These are phyloP conservation scores for Lunularia cruciata DNA, from an alignment of 225 moss, liverwort and hornwort species.

Conservation along the genomic window DNA sequence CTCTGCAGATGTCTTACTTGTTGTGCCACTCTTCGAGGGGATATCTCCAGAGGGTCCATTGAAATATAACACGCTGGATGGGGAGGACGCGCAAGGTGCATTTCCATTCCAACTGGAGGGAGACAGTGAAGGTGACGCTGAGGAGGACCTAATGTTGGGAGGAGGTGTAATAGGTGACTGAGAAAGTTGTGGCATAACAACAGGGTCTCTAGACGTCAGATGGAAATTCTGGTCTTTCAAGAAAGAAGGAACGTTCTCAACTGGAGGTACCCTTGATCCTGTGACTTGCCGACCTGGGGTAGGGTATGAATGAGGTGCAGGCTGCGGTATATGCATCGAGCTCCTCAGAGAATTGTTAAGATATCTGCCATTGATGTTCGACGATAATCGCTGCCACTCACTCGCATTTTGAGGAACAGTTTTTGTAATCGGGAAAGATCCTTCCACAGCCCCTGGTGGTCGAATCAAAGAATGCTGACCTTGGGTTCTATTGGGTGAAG, in stretches of 20 bases:
- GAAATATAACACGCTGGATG: slow-evolving; percentile 46
- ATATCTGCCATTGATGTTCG: slow-evolving; percentile 15
- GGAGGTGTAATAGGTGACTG: slow-evolving; percentile 40
- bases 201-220: slow-evolving; percentile 37
- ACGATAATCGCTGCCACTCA: slow-evolving; percentile 38
- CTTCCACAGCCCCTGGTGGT: slow-evolving; percentile 29
- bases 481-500: slow-evolving; percentile 23
- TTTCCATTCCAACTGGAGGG: slow-evolving; percentile 47
- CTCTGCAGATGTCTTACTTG: slow-evolving; percentile 16
- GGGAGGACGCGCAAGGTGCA: slow-evolving; percentile 31
- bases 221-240: slow-evolving; percentile 29
- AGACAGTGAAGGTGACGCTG: slow-evolving; percentile 44
- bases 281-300: slow-evolving; percentile 22
- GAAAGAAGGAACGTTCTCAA: slow-evolving; percentile 23
- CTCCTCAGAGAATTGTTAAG: slow-evolving; percentile 13
- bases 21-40: slow-evolving; percentile 28
- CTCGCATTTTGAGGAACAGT: slow-evolving; percentile 21
- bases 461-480: slow-evolving; percentile 29
- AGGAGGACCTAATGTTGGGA: slow-evolving; percentile 34
- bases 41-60: slow-evolving; percentile 36
- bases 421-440: slow-evolving; percentile 23
- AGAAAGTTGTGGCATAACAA: slow-evolving; percentile 31
- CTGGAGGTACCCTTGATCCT: slow-evolving; percentile 30
- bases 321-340: slow-evolving; percentile 4
- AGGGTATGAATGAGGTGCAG: slow-evolving; percentile 22